phyloP scores from a whole-genome alignment of 1,139 yeast genomes.

The Yamadazyma mexicana region DNA sequence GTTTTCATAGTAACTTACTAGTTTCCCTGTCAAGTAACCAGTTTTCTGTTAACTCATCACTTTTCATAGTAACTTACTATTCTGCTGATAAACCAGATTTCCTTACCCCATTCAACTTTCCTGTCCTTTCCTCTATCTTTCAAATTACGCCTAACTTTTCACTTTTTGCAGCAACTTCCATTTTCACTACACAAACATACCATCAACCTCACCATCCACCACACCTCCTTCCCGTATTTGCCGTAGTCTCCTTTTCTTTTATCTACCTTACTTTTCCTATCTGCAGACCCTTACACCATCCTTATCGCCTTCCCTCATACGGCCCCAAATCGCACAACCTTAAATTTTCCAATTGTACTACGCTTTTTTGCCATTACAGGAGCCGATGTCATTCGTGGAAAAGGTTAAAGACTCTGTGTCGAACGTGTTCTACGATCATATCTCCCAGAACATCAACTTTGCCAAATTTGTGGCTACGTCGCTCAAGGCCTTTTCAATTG shows the following conservation, averaged over 20 bases:
- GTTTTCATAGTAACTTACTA: no score
- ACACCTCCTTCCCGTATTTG: no score
- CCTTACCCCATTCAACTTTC: no score
- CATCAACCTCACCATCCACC: no score
- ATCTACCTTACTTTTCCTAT: background rate
- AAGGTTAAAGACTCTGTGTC: conserved; percentile 7
- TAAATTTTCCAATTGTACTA: background rate
- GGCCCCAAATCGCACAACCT: background rate
- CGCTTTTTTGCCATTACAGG: background rate
- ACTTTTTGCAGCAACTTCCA: no score
- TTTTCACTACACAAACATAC: no score
- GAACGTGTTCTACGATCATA: conserved; percentile 6
- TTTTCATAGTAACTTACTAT: background rate
- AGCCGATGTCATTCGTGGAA: conserved; percentile 2
- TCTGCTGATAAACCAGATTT: no score
- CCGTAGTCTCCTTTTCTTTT: no score
- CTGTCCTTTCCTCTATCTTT: background rate
- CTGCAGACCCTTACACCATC: background rate
- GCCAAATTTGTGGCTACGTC: background rate
- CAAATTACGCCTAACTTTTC: background rate
- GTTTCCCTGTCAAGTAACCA: no score
- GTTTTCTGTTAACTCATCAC: background rate
- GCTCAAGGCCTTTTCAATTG: conserved; percentile 7
- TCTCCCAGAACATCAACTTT: conserved; percentile 8
- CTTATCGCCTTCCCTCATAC: no score